Percentiles rank a stretch among this genome's conserved stretches.
Conservation (phyloP, 306 rosid genomes). For the Astragalus membranaceus region DNA sequence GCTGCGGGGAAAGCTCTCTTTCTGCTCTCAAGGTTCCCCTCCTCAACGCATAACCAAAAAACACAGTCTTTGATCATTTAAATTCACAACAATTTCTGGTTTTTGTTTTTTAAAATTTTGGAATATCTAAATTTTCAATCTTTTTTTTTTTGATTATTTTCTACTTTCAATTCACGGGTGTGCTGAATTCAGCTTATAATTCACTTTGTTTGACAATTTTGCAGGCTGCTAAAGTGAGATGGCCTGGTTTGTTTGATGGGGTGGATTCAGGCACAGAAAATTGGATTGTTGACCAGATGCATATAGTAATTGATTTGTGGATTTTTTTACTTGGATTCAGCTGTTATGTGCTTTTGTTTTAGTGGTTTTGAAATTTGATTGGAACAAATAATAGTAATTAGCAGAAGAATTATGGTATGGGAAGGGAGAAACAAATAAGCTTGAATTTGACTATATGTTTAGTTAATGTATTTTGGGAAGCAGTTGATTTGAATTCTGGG, state of each 20-base stretch:
- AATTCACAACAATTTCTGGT: neutral
- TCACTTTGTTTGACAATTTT: conserved; percentile 13
- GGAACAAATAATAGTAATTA: neutral
- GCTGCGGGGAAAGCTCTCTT: conserved; percentile 90
- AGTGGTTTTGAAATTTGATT: conserved; percentile 3
- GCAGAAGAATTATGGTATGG: neutral
- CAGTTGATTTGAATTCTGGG: conserved; percentile 1
- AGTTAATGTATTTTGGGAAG: too few relatives aligned
- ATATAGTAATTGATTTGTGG: conserved; percentile 39
- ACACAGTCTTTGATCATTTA: neutral
- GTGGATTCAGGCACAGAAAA: conserved; percentile 57
- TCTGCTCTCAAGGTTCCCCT: conserved; percentile 71
- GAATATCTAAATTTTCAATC: neutral
- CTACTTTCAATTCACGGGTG: neutral
- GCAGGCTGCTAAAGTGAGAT: conserved; percentile 83
- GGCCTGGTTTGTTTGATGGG: conserved; percentile 63
- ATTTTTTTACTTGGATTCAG: neutral
- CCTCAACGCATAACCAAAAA: neutral
- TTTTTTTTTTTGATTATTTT: neutral
- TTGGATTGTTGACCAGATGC: conserved; percentile 81
- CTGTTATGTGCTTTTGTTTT: conserved; percentile 1
- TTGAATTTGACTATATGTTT: too few relatives aligned
- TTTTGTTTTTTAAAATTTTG: neutral
- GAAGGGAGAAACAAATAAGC: neutral
- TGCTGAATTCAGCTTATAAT: neutral